These are phyloP conservation scores for Centella asiatica DNA, from an alignment of 129 eudicot genomes.

Conservation along the genomic window DNA sequence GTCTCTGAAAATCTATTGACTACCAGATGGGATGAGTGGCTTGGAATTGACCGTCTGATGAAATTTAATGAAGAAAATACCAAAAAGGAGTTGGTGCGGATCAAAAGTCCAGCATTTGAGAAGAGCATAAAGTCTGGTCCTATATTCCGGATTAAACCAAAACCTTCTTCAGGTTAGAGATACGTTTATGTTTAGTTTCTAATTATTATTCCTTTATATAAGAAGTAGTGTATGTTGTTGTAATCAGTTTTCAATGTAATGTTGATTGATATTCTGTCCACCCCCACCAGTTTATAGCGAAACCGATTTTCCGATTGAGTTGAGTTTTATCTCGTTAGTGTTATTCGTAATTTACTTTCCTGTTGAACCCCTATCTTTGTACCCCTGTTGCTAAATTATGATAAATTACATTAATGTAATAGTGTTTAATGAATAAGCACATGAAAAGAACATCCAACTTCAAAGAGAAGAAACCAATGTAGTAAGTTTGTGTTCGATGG, in stretches of 20 bases:
- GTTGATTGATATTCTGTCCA: too few species aligned
- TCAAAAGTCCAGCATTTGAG: conserved; percentile 26
- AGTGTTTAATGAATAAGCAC: background rate
- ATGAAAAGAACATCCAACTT: background rate
- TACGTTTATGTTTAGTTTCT: background rate
- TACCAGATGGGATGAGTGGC: conserved; percentile 92
- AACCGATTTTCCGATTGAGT: too few species aligned
- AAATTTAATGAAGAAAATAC: conserved; percentile 39
- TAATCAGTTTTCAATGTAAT: too few species aligned
- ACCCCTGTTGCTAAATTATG: background rate
- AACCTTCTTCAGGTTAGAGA: conserved; percentile 36
- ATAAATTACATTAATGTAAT: background rate
- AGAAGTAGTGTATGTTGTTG: too few species aligned
- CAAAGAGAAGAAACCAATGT: background rate
- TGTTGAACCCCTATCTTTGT: too few species aligned
- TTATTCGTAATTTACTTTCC: too few species aligned
- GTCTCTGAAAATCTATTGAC: background rate
- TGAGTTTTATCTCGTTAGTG: too few species aligned
- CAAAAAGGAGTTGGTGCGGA: conserved; percentile 35
- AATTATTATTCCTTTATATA: too few species aligned
- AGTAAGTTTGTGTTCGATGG: background rate
- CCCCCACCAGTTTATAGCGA: too few species aligned
- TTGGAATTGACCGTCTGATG: conserved; percentile 49
- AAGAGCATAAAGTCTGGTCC: conserved; percentile 33
- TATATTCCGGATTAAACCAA: conserved; percentile 25